phyloP scores from a whole-genome alignment of 164 flowering plant species.

The Protea cynaroides region DNA sequence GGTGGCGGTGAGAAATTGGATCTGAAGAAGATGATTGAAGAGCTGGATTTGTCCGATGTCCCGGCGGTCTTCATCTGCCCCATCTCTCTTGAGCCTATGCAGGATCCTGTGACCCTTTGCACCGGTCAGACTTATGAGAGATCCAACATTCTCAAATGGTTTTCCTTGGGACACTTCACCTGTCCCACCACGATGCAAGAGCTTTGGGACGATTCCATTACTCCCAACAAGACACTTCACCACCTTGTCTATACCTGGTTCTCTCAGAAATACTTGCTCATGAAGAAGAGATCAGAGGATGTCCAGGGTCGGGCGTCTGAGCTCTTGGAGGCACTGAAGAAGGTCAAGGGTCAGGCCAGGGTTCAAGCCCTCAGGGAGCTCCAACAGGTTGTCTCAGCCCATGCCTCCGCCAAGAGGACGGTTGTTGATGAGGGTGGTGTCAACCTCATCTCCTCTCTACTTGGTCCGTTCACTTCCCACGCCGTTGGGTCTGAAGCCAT shows the following conservation, averaged over 20 bases:
- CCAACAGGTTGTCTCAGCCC: slow-evolving; percentile 41
- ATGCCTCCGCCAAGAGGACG: slow-evolving; percentile 56
- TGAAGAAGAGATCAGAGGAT: slow-evolving; percentile 80
- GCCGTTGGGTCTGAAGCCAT: slow-evolving; percentile 82
- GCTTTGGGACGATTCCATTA: slow-evolving; percentile 49
- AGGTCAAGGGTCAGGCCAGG: slow-evolving; percentile 77
- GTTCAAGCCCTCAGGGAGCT: slow-evolving; percentile 76
- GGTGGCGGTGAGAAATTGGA: slow-evolving; percentile 33
- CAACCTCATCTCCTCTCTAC: slow-evolving; percentile 42
- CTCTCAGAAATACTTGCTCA: slow-evolving; percentile 51
- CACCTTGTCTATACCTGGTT: slow-evolving; percentile 63
- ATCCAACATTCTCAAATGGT: slow-evolving; percentile 67
- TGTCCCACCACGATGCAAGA: slow-evolving; percentile 78
- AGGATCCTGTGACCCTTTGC: slow-evolving; percentile 69
- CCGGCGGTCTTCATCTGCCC: slow-evolving; percentile 78
- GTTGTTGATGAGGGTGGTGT: slow-evolving; percentile 69
- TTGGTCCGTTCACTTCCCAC: slow-evolving; percentile 85
- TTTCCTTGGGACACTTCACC: slow-evolving; percentile 53
- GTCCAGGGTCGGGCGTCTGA: slow-evolving; percentile 73
- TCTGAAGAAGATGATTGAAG: slow-evolving; percentile 49
- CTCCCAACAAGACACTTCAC: slow-evolving; percentile 55
- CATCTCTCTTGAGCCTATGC: slow-evolving; percentile 78
- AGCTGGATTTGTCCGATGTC: slow-evolving; percentile 40
- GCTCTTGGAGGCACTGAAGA: slow-evolving; percentile 62
- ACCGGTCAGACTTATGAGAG: slow-evolving; percentile 80